Conservation (phyloP, 176 grass and related monocot species). For the Oropetium thomaeum region DNA sequence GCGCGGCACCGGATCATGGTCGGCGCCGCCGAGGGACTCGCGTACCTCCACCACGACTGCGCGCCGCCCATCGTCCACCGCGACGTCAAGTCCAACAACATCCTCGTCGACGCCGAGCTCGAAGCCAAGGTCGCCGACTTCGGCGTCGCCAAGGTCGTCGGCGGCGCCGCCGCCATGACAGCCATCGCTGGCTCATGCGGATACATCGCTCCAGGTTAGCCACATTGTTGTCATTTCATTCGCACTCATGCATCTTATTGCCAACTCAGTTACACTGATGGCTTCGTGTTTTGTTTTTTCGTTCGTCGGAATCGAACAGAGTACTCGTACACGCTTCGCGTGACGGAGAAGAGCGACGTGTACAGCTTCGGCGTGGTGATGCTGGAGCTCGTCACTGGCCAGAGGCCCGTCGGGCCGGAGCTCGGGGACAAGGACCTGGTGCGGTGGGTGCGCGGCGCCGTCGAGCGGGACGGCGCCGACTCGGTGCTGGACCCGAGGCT, state of each 20-base stretch:
- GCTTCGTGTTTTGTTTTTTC: too few species aligned
- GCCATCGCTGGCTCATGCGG: constrained; percentile 76
- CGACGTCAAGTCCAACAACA: constrained; percentile 91
- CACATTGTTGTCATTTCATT: constrained; percentile 10
- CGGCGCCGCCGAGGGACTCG: constrained; percentile 70
- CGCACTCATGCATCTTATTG: constrained; percentile 46
- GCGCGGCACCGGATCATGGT: constrained; percentile 61
- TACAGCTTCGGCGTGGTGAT: constrained; percentile 95
- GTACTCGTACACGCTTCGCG: constrained; percentile 85
- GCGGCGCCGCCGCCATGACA: constrained; percentile 64
- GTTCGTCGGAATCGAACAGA: constrained; percentile 38
- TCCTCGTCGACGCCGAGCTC: constrained; percentile 75
- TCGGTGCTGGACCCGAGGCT: constrained; percentile 63
- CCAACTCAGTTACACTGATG: too few species aligned
- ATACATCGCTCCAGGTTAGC: constrained; percentile 63
- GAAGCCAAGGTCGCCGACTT: constrained; percentile 65
- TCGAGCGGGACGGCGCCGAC: constrained; percentile 68
- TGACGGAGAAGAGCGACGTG: constrained; percentile 93
- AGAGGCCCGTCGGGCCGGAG: constrained; percentile 62
- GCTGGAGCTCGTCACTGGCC: constrained; percentile 74
- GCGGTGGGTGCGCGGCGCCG: constrained; percentile 61
- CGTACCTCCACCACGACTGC: constrained; percentile 86
- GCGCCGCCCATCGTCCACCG: constrained; percentile 79
- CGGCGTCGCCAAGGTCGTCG: constrained; percentile 72
- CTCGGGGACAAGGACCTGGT: constrained; percentile 89